These are phyloP conservation scores for Lathyrus tuberosus DNA, from an alignment of 306 rosid genomes.

Conservation along the genomic window DNA sequence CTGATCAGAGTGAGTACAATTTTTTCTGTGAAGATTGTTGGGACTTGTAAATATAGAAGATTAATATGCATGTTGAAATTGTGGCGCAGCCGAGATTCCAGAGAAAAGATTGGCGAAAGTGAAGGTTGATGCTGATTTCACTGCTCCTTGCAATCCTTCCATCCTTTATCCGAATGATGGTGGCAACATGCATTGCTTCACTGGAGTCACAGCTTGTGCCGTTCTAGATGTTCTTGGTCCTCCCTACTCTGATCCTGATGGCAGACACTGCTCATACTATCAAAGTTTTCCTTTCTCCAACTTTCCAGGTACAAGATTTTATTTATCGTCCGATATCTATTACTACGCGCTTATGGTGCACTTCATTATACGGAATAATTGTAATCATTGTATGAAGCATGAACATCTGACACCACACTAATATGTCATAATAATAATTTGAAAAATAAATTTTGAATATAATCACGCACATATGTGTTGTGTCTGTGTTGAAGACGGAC, in stretches of 20 bases:
- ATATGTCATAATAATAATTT: too few relatives aligned
- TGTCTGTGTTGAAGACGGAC: too few relatives aligned
- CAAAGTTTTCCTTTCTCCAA: conserved; percentile 56
- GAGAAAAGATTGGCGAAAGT: conserved; percentile 70
- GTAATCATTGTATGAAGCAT: too few relatives aligned
- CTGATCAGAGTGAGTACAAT: background rate
- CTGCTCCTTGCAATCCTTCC: conserved; percentile 71
- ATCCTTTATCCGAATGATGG: conserved; percentile 91
- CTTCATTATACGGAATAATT: too few relatives aligned
- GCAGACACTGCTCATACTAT: conserved; percentile 85
- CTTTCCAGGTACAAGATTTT: conserved; percentile 56
- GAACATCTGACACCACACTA: too few relatives aligned
- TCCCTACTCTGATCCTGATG: conserved; percentile 83
- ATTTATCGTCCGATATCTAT: background rate
- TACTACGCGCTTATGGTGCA: too few relatives aligned
- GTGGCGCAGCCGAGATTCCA: conserved; percentile 47
- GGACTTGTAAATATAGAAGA: conserved; percentile 20
- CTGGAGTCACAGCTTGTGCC: conserved; percentile 89
- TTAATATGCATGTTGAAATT: conserved; percentile 31
- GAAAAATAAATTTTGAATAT: too few relatives aligned
- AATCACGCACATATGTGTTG: too few relatives aligned
- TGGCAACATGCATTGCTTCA: conserved; percentile 95
- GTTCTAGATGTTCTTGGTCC: conserved; percentile 95
- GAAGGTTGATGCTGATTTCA: conserved; percentile 69
- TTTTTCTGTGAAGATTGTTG: conserved; percentile 2